Conservation (phyloP, 2,329 filamentous ascomycete species). For the Pestalotiopsis sp. region DNA sequence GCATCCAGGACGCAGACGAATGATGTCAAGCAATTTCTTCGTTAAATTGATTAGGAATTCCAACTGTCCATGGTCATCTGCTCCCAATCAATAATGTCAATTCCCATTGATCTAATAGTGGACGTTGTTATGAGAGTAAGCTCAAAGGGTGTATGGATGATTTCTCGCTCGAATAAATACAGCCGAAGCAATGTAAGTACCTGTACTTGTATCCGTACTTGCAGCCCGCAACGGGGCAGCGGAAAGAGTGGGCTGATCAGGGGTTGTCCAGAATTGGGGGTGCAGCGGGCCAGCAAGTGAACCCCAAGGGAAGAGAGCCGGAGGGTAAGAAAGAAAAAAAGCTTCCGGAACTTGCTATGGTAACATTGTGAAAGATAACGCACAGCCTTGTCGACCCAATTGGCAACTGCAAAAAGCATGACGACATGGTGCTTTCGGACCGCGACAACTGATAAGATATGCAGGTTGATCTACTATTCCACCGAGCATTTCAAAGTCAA, state of each 20-base stretch:
- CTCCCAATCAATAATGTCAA: not conserved
- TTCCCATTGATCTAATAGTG: not conserved
- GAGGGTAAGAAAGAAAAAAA: not conserved
- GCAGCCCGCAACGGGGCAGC: conserved; percentile 2
- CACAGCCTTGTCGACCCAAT: conserved; percentile 7
- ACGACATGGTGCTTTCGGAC: not conserved
- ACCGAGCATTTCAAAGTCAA: conserved; percentile 2
- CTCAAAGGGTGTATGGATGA: not conserved
- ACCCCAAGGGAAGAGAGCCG: not conserved
- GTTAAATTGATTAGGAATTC: no score
- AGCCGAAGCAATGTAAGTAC: conserved; percentile 3
- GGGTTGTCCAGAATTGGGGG: conserved; percentile 9
- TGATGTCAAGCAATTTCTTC: no score
- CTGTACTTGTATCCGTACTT: conserved; percentile 10
- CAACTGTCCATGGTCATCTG: no score
- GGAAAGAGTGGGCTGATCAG: conserved; percentile 7
- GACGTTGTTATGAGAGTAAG: not conserved
- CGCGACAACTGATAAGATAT: conserved; percentile 7
- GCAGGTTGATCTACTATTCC: no score
- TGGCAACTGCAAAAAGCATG: conserved; percentile 3
- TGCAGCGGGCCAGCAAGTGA: not conserved
- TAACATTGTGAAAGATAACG: not conserved
- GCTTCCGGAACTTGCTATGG: not conserved
- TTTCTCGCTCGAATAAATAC: conserved; percentile 12
- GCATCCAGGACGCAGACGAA: not conserved